These are phyloP conservation scores for Erythrobasidium hasegawianum DNA, from an alignment of 1,284 basidiomycete species.

Conservation along the genomic window DNA sequence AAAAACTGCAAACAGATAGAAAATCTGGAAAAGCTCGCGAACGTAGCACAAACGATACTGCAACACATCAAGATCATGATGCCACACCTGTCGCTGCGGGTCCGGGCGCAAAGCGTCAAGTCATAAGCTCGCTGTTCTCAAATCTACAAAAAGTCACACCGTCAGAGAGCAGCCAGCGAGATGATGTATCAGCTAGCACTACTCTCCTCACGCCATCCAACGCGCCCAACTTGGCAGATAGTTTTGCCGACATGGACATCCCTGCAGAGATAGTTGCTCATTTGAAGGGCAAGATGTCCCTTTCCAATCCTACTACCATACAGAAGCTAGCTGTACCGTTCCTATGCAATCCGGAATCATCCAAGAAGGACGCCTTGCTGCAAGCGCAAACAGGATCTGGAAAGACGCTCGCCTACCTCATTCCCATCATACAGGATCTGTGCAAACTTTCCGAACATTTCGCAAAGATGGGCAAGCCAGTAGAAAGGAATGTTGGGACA, in stretches of 20 bases:
- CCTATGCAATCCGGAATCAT: constrained; percentile 54
- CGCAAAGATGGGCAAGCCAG: constrained; percentile 47
- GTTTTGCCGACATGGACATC: constrained; percentile 74
- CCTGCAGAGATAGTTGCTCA: constrained; percentile 77
- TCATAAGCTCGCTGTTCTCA: constrained; percentile 88
- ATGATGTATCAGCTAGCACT: constrained; percentile 25
- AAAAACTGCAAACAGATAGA: background rate
- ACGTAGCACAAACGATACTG: background rate
- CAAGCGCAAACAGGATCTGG: constrained; percentile 98
- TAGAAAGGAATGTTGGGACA: constrained; percentile 81
- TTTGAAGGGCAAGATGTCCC: constrained; percentile 71
- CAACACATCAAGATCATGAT: background rate
- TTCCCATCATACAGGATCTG: constrained; percentile 92
- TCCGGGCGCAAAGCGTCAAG: constrained; percentile 48
- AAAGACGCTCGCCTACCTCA: constrained; percentile 89
- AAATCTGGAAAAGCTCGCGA: background rate
- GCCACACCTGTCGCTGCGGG: background rate
- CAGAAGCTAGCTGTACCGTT: constrained; percentile 76
- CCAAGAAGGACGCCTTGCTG: constrained; percentile 78
- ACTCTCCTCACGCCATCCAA: constrained; percentile 64
- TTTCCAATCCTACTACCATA: constrained; percentile 83
- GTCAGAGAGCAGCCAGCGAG: constrained; percentile 49
- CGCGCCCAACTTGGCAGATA: constrained; percentile 64
- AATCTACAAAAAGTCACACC: constrained; percentile 49
- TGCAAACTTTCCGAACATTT: constrained; percentile 69